Percentiles rank a stretch among this genome's conserved stretches.
Evolutionary conservation across 768 basidiomycete genomes (phyloP).

Genomic region (Leucocoprinus birnbaumii): DNA sequence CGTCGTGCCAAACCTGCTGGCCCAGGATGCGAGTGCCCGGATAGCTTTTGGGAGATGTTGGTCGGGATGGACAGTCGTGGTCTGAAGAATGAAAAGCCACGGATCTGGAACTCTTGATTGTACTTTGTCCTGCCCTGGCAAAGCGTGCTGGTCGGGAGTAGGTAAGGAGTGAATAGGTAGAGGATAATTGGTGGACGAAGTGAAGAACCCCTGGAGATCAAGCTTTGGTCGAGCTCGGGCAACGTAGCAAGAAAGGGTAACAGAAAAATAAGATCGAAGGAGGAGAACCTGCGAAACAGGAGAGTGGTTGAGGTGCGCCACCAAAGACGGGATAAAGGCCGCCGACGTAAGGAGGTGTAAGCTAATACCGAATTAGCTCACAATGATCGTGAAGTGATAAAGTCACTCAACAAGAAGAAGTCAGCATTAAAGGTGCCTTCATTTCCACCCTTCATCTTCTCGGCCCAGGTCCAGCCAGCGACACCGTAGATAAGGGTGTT

Average conservation of each 20-base stretch:
- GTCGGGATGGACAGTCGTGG: slow-evolving; percentile 52
- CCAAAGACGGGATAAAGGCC: slow-evolving; percentile 53
- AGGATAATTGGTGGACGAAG: slow-evolving; percentile 16
- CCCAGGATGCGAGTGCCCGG: slow-evolving; percentile 31
- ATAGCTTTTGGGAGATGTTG: slow-evolving; percentile 43
- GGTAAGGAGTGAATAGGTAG: slow-evolving; percentile 17
- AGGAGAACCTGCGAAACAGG: slow-evolving; percentile 45
- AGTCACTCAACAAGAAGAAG: slow-evolving; percentile 43
- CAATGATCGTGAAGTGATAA: not conserved
- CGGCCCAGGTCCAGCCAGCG: slow-evolving; percentile 43
- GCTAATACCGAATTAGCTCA: slow-evolving; percentile 25
- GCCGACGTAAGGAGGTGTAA: slow-evolving; percentile 68
- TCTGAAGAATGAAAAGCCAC: slow-evolving; percentile 59
- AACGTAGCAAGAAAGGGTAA: slow-evolving; percentile 53
- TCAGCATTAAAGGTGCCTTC: slow-evolving; percentile 45
- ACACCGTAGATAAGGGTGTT: slow-evolving; percentile 53
- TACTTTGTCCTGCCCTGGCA: slow-evolving; percentile 28
- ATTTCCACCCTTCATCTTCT: slow-evolving; percentile 20
- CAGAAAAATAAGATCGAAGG: slow-evolving; percentile 55
- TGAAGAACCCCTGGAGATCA: slow-evolving; percentile 48
- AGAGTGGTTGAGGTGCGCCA: slow-evolving; percentile 28
- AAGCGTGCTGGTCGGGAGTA: slow-evolving; percentile 19
- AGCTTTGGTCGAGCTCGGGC: slow-evolving; percentile 53
- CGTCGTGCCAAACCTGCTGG: slow-evolving; percentile 18
- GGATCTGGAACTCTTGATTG: slow-evolving; percentile 43